Evolutionary conservation across 257 asterid species (phyloP), one percentile per base, ranked within the genome.

Genomic region (Rehmannia glutinosa): DNA sequence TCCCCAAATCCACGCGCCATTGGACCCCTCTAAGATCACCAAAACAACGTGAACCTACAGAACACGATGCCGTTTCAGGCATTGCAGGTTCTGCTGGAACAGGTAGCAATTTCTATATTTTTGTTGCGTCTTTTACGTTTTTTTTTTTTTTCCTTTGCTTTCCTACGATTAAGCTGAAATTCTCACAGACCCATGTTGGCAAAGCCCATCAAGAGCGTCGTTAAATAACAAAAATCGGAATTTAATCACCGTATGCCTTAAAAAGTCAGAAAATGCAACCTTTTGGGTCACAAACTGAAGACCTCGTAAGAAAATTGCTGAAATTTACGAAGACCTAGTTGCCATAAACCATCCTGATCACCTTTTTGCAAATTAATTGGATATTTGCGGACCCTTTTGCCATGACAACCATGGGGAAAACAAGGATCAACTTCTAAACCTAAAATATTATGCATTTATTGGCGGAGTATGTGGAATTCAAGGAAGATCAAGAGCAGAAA

Each of bases 1-100:
- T 87, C 62, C 97, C 99, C 91, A 94, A 85, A 82, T 85, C 86
- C 51, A 91, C 76, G 51, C 99, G 97, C 99, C 99, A 94, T 83
- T 69, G 86, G 16, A 91, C 87, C 56, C 99, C 91, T 91, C 99
- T 82, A 6, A 94, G 89, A 78, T 83, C 81, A 43, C 75, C 75
- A 73, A 83, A 86, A 50, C 81, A 76, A 66, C 79, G 76, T 8
- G 80, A 78, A 58, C 11, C 62, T 28, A 49, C 74, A 36, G 77
- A 43, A 42, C 64, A 45, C 53, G 84, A 75, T 25, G 66, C 39
- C 66, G 81, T 65, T 72, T 79, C 88, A 35, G 64, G 42, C 80
- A 77, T 83, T 61, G 67, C 42, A 38, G 66, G 45, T 66, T 73
- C 76, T 35, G 66, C 50, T 16, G 41, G 64, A 72, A 32, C 67